phyloP scores from a whole-genome alignment of 352 stramenopile genomes.

The Phytophthora podocarpi region DNA sequence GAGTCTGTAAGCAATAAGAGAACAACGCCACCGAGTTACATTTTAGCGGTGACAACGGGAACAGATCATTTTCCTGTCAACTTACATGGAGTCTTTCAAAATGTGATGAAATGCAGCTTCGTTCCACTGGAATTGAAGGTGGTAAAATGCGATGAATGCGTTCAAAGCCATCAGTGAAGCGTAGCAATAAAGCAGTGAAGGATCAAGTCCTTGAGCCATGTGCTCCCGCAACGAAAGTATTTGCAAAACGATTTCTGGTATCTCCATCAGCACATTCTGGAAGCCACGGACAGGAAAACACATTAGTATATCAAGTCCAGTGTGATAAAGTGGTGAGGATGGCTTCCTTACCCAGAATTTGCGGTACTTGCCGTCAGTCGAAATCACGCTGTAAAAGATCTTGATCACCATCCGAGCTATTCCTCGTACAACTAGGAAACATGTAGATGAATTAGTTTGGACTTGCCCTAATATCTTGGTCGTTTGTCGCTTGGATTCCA shows the following conservation, averaged over 20 bases:
- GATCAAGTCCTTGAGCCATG: slow-evolving; percentile 31
- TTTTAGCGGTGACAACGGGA: too few species aligned
- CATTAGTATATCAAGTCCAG: too few species aligned
- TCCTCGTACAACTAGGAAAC: neutral
- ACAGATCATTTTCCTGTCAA: neutral
- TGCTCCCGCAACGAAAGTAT: slow-evolving; percentile 28
- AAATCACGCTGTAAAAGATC: slow-evolving; percentile 14
- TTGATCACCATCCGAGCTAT: neutral
- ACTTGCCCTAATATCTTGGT: neutral
- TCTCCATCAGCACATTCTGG: slow-evolving; percentile 37
- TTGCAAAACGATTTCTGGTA: slow-evolving; percentile 39
- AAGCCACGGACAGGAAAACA: too few species aligned
- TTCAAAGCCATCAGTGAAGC: slow-evolving; percentile 47
- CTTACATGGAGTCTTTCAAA: slow-evolving; percentile 47
- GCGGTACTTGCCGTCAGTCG: slow-evolving; percentile 29
- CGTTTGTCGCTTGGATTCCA: neutral
- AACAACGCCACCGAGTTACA: too few species aligned
- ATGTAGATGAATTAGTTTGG: neutral
- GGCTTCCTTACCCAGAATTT: slow-evolving; percentile 33
- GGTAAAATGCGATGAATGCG: slow-evolving; percentile 38
- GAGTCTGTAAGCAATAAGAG: slow-evolving; percentile 18
- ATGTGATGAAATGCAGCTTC: slow-evolving; percentile 35
- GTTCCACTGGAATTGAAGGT: slow-evolving; percentile 42
- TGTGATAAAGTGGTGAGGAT: too few species aligned
- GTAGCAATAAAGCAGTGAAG: slow-evolving; percentile 35